Percentiles rank a stretch among this genome's conserved stretches.
Conservation (phyloP, 805 yeast genomes). For the Candida ortonii region DNA sequence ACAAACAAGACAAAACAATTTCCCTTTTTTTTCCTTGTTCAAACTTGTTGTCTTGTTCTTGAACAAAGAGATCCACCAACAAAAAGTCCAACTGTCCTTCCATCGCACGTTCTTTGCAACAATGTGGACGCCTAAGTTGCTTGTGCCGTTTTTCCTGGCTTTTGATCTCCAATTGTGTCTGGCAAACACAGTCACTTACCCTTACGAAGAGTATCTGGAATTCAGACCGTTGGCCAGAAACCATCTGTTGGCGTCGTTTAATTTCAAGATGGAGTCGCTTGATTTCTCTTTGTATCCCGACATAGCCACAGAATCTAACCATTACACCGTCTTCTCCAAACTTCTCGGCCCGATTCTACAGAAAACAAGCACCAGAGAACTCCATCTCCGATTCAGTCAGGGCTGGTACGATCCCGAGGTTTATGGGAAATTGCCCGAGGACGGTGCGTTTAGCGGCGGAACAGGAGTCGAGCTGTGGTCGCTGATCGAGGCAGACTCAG, state of each 20-base stretch:
- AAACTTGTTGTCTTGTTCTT: too few species aligned
- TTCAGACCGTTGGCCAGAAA: slow-evolving; percentile 74
- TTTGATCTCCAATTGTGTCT: slow-evolving; percentile 4
- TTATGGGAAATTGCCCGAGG: slow-evolving; percentile 79
- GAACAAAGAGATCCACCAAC: too few species aligned
- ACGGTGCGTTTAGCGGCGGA: slow-evolving; percentile 80
- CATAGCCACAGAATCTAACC: slow-evolving; percentile 28
- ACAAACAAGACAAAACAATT: too few species aligned
- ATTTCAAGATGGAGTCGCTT: slow-evolving; percentile 62
- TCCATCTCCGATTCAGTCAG: slow-evolving; percentile 84
- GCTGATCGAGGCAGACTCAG: slow-evolving; percentile 59
- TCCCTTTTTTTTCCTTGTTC: too few species aligned
- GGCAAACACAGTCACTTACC: slow-evolving; percentile 27
- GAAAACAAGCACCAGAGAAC: slow-evolving; percentile 62
- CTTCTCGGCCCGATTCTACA: slow-evolving; percentile 74
- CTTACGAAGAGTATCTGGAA: slow-evolving; percentile 59
- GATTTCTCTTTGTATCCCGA: slow-evolving; percentile 24
- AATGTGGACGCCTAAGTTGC: too few species aligned
- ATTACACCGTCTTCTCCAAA: slow-evolving; percentile 74
- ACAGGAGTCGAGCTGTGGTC: slow-evolving; percentile 96
- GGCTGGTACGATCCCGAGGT: slow-evolving; percentile 92
- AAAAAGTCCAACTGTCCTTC: too few species aligned
- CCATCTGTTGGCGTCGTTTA: slow-evolving; percentile 65
- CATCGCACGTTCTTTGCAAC: too few species aligned
- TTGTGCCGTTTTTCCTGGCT: slow-evolving; percentile 1